phyloP scores from a whole-genome alignment of 257 asterid species.

The Solanum chilense region DNA sequence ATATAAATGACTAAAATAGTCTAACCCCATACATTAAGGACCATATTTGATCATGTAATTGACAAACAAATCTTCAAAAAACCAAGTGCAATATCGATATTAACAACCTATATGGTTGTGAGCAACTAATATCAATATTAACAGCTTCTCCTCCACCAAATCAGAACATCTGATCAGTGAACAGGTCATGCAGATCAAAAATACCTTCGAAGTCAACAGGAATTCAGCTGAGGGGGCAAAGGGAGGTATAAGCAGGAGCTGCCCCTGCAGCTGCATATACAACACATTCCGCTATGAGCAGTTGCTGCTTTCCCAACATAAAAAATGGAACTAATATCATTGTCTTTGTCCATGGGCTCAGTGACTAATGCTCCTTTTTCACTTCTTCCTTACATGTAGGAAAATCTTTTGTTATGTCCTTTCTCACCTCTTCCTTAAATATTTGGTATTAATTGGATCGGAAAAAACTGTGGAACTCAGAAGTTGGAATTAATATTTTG shows the following conservation, averaged over 20 bases:
- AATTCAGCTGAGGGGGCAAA: background rate
- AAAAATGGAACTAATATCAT: background rate
- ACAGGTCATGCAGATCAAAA: background rate
- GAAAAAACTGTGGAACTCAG: too few relatives aligned
- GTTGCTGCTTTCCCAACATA: background rate
- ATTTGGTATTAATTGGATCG: too few relatives aligned
- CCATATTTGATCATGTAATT: background rate
- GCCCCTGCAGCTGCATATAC: background rate
- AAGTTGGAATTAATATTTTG: too few relatives aligned
- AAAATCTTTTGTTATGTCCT: too few relatives aligned
- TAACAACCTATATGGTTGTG: background rate
- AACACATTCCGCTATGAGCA: background rate
- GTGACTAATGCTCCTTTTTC: background rate
- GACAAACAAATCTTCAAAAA: background rate
- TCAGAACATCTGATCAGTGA: background rate
- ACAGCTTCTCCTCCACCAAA: too few relatives aligned
- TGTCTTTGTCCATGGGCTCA: background rate
- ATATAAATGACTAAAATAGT: too few relatives aligned
- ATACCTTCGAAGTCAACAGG: background rate
- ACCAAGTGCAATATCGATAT: background rate
- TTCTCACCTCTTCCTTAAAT: too few relatives aligned
- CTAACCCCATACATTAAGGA: too few relatives aligned
- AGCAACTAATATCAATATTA: background rate
- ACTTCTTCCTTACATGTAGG: too few relatives aligned
- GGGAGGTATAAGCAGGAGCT: background rate